Conservation (phyloP, 2,329 filamentous ascomycete species). For the Alternaria sp. region DNA sequence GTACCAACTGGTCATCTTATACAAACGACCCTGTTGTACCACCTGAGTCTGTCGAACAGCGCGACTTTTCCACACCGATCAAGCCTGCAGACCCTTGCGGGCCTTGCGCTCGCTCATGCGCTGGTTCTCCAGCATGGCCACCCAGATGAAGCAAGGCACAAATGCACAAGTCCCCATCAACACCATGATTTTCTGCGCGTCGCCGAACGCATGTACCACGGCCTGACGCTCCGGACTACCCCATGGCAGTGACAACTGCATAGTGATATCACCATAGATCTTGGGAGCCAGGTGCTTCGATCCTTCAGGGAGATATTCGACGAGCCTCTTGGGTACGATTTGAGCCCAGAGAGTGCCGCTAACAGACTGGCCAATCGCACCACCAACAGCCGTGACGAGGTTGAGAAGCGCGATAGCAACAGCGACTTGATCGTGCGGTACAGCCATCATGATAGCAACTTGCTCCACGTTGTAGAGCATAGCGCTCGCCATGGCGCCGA, state of each 20-base stretch:
- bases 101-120: slow-evolving; percentile 18
- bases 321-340: slow-evolving; percentile 53
- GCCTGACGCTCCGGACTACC: slow-evolving; percentile 56
- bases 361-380: slow-evolving; percentile 54
- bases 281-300: slow-evolving; percentile 5
- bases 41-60: background rate
- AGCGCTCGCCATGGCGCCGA: slow-evolving; percentile 28
- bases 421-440: slow-evolving; percentile 26
- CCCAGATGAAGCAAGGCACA: slow-evolving; percentile 30
- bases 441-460: slow-evolving; percentile 28
- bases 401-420: slow-evolving; percentile 54
- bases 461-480: slow-evolving; percentile 28
- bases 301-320: slow-evolving; percentile 23
- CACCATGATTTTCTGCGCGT: slow-evolving; percentile 40
- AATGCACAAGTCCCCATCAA: slow-evolving; percentile 37
- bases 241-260: slow-evolving; percentile 60
- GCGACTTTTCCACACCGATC: background rate
- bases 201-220: slow-evolving; percentile 40
- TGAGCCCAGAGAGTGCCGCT: slow-evolving; percentile 68
- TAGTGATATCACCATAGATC: slow-evolving; percentile 53
- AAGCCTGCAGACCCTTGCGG: slow-evolving; percentile 18
- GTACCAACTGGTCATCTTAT: background rate
- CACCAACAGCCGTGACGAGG: slow-evolving; percentile 62
- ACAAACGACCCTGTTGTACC: background rate
- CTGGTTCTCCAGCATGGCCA: slow-evolving; percentile 28